A percentile compares a stretch with the other conserved stretches of the same genome.
phyloP scores from a whole-genome alignment of 345 rosid genomes.

The Populus davidiana region DNA sequence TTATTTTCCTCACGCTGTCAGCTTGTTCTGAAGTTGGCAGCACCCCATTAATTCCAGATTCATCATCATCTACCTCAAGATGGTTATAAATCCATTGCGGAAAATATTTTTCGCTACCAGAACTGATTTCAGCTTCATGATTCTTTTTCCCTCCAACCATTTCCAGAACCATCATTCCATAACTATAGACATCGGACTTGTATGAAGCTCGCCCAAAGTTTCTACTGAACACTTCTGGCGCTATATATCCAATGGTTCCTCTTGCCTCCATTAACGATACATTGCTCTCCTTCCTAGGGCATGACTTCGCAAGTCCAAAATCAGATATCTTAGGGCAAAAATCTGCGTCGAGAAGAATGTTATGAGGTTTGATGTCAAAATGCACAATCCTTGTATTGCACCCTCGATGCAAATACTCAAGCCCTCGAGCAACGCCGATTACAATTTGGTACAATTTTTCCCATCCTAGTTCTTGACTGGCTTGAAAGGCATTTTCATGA shows the following conservation, averaged over 20 bases:
- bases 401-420: conserved; percentile 8
- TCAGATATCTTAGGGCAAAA: conserved; percentile 1
- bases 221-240: conserved; percentile 11
- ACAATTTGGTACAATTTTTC: conserved; percentile 2
- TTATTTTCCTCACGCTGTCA: background rate
- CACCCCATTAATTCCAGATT: background rate
- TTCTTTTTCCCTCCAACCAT: conserved; percentile 1
- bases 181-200: background rate
- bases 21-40: background rate
- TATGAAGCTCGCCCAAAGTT: conserved; percentile 6
- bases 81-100: conserved; percentile 1
- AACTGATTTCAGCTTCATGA: background rate
- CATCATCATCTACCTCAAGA: background rate
- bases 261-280: conserved; percentile 1
- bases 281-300: background rate
- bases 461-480: background rate
- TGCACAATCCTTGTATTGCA: conserved; percentile 15
- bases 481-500: background rate
- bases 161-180: conserved; percentile 15
- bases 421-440: conserved; percentile 7
- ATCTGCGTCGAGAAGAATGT: background rate
- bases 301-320: conserved; percentile 6
- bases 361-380: conserved; percentile 3
- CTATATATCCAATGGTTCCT: conserved; percentile 15
- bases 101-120: background rate